Evolutionary conservation across 352 stramenopile species (phyloP).

Genomic region (Globisporangium viniferum): DNA sequence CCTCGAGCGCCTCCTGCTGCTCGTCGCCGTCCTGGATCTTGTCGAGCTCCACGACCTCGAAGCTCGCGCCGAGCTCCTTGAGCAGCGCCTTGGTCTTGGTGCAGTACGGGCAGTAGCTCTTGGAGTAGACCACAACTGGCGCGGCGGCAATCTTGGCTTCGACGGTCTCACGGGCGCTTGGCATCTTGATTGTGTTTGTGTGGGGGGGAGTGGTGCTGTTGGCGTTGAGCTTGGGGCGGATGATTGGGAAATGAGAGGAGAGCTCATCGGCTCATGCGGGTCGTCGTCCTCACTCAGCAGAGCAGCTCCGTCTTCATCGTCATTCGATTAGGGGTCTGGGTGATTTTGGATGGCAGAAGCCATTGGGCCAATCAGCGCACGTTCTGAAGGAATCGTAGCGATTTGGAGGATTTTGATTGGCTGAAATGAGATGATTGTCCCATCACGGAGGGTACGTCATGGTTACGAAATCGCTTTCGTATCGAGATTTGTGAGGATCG

Average conservation of each 20-base stretch:
- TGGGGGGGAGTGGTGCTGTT: neutral
- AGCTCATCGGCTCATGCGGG: neutral
- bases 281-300: neutral
- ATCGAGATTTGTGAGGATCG: neutral
- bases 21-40: slow-evolving; percentile 41
- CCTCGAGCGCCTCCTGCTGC: slow-evolving; percentile 57
- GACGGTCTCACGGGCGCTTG: slow-evolving; percentile 61
- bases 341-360: neutral
- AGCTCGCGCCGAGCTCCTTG: slow-evolving; percentile 47
- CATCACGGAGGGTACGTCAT: neutral
- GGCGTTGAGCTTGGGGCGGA: neutral
- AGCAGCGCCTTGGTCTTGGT: slow-evolving; percentile 64
- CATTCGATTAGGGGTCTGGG: neutral
- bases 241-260: slow-evolving; percentile 7
- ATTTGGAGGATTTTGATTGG: neutral
- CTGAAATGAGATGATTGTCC: neutral
- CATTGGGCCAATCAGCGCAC: neutral
- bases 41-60: slow-evolving; percentile 65
- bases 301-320: neutral
- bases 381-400: neutral
- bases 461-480: neutral
- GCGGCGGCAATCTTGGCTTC: slow-evolving; percentile 53
- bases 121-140: slow-evolving; percentile 88
- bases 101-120: slow-evolving; percentile 96
- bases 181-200: slow-evolving; percentile 30